Percentiles rank a stretch among this genome's conserved stretches.
phyloP scores from a whole-genome alignment of 1,284 basidiomycete species.

The Gomphus sp. region DNA sequence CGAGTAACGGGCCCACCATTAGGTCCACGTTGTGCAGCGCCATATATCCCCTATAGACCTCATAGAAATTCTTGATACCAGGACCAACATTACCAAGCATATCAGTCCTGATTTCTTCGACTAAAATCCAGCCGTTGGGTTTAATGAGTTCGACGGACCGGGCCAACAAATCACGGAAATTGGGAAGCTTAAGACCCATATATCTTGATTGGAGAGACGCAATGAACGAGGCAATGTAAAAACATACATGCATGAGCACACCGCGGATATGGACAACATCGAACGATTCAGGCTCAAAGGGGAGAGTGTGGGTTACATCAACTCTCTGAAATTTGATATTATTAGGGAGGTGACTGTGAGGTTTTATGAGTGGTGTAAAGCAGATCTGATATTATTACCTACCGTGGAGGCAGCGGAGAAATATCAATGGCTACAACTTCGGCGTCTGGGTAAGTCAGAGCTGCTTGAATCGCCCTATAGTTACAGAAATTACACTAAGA shows the following conservation, averaged over 20 bases:
- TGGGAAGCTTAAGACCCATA: slow-evolving; percentile 11
- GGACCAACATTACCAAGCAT: not conserved
- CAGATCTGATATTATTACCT: not conserved
- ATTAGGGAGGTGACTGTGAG: not conserved
- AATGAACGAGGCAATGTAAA: not conserved
- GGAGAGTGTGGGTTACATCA: slow-evolving; percentile 13
- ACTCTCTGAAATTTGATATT: slow-evolving; percentile 17
- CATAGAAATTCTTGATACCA: not conserved
- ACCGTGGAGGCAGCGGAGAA: slow-evolving; percentile 15
- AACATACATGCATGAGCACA: slow-evolving; percentile 16
- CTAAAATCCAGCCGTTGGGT: slow-evolving; percentile 17
- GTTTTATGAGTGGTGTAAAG: not conserved
- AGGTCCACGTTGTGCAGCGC: not conserved
- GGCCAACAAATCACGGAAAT: slow-evolving; percentile 10
- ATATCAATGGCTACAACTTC: slow-evolving; percentile 10
- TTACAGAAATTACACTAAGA: not conserved
- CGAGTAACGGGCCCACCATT: not conserved
- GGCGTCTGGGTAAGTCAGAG: too few species aligned
- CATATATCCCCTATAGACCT: not conserved
- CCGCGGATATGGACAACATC: slow-evolving; percentile 20
- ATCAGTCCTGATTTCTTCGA: slow-evolving; percentile 14
- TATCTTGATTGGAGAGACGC: not conserved
- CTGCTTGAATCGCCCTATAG: slow-evolving; percentile 5
- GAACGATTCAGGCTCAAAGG: slow-evolving; percentile 13
- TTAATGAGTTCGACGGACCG: slow-evolving; percentile 13